Conservation (phyloP, 2,329 filamentous ascomycete species). For the Diaporthe ilicicola region DNA sequence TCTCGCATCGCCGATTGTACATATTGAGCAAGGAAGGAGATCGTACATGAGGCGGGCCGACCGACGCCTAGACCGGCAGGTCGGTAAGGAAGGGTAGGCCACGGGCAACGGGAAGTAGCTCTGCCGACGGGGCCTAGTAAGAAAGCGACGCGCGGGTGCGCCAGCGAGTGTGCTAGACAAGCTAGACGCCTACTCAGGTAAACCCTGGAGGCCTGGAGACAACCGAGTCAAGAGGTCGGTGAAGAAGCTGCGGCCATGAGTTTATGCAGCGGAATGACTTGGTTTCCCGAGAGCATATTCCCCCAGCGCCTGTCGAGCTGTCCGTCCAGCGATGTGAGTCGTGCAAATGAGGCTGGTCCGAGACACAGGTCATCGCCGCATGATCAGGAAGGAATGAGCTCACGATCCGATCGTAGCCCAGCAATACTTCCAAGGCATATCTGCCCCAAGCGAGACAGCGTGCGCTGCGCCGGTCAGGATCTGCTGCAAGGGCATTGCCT, state of each 20-base stretch:
- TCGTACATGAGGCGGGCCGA: conserved; percentile 5
- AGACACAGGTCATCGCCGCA: not conserved
- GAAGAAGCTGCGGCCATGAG: conserved; percentile 15
- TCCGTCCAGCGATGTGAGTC: not conserved
- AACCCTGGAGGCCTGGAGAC: not conserved
- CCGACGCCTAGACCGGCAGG: not conserved
- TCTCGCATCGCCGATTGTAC: conserved; percentile 21
- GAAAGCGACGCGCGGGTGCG: not conserved
- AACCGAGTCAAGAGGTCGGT: conserved; percentile 8
- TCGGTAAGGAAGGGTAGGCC: not conserved
- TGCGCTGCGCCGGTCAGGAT: not conserved
- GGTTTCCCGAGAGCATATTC: conserved; percentile 6
- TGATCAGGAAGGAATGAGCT: not conserved
- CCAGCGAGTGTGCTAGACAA: not conserved
- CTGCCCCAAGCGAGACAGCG: not conserved
- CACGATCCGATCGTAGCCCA: conserved; percentile 1
- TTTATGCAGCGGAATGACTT: conserved; percentile 12
- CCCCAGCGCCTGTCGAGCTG: not conserved
- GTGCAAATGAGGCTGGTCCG: not conserved
- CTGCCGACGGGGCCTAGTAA: conserved; percentile 13
- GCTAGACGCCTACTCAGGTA: not conserved
- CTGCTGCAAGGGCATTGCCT: conserved; percentile 10
- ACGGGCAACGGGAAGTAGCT: conserved; percentile 12
- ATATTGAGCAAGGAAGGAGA: conserved; percentile 3
- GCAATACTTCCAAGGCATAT: not conserved